phyloP scores from a whole-genome alignment of 768 basidiomycete genomes.

The Termitomyces sp. region DNA sequence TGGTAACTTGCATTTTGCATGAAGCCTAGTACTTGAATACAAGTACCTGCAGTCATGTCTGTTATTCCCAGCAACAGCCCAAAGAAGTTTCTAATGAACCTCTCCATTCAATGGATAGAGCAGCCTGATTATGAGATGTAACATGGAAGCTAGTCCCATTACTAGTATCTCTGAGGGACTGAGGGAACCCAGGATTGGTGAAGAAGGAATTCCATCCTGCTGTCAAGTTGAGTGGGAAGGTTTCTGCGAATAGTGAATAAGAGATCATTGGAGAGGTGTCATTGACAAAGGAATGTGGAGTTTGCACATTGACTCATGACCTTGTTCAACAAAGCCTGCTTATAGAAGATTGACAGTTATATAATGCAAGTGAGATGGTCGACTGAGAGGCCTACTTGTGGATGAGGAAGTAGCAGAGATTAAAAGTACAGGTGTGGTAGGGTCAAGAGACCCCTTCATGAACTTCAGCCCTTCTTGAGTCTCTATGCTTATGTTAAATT shows the following conservation, averaged over 20 bases:
- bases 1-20: slow-evolving; percentile 40
- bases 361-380: neutral
- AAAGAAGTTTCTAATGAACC: slow-evolving; percentile 37
- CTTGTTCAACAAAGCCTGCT: neutral
- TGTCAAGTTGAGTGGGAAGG: slow-evolving; percentile 43
- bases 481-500: no score
- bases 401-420: neutral
- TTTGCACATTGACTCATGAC: slow-evolving; percentile 14
- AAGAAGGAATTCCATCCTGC: slow-evolving; percentile 73
- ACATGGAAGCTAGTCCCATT: slow-evolving; percentile 58
- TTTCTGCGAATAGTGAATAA: slow-evolving; percentile 62
- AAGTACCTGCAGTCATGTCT: slow-evolving; percentile 47
- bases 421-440: neutral
- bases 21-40: slow-evolving; percentile 57
- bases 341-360: neutral
- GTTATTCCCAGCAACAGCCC: neutral
- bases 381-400: no score
- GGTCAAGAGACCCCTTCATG: no score
- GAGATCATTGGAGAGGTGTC: slow-evolving; percentile 62
- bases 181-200: slow-evolving; percentile 41
- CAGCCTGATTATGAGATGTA: slow-evolving; percentile 58
- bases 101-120: slow-evolving; percentile 54
- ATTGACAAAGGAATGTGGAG: slow-evolving; percentile 36
- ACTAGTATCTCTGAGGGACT: slow-evolving; percentile 38
- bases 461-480: no score